Percentiles rank a stretch among this genome's conserved stretches.
phyloP scores from a whole-genome alignment of 208 protist species.

The Trypanosomatidae sp. region DNA sequence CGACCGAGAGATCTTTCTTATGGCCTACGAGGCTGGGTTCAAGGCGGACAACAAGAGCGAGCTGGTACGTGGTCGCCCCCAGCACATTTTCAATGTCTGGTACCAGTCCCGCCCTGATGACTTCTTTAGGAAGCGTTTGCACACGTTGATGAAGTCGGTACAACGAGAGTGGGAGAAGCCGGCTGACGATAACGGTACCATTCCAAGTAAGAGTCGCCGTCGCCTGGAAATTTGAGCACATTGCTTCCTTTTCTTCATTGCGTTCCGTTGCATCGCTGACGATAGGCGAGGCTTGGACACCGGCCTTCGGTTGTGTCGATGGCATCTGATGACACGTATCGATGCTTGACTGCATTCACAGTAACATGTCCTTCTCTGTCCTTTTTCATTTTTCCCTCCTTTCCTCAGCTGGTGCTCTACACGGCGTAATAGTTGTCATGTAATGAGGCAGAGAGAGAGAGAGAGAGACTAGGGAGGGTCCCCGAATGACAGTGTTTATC shows the following conservation, averaged over 20 bases:
- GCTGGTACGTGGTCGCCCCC: slow-evolving; percentile 51
- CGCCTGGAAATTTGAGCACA: slow-evolving; percentile 19
- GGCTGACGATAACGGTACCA: slow-evolving; percentile 24
- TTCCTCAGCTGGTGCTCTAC: background rate
- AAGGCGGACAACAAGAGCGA: slow-evolving; percentile 37
- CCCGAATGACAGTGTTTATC: background rate
- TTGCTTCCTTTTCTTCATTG: background rate
- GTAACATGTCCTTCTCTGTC: background rate
- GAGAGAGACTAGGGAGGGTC: background rate
- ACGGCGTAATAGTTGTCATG: background rate
- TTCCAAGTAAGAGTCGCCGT: slow-evolving; percentile 25
- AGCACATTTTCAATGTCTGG: slow-evolving; percentile 87
- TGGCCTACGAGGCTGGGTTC: slow-evolving; percentile 72
- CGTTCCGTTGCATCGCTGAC: background rate
- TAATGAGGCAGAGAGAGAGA: background rate
- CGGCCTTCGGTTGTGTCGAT: background rate
- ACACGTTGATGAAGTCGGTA: slow-evolving; percentile 53
- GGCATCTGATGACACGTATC: background rate
- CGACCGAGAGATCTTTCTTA: slow-evolving; percentile 75
- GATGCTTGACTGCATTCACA: background rate
- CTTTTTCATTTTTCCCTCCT: background rate
- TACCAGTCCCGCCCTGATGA: slow-evolving; percentile 58
- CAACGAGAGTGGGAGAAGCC: slow-evolving; percentile 75
- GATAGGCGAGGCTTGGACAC: background rate
- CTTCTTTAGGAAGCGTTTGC: slow-evolving; percentile 67